phyloP scores from a whole-genome alignment of 306 rosid species.

The Corylus heterophylla region DNA sequence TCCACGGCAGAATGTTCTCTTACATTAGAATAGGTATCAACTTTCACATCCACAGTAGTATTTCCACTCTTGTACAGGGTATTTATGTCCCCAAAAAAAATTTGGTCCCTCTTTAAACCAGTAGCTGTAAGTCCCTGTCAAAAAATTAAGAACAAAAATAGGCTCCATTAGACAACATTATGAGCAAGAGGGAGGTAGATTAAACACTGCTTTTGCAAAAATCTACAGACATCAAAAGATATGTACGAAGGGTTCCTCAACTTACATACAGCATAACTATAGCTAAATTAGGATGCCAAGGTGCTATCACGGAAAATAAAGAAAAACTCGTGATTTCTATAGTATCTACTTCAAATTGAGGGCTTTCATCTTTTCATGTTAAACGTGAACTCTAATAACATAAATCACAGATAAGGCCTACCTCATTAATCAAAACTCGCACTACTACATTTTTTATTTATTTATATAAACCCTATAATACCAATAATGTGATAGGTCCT shows the following conservation, averaged over 20 bases:
- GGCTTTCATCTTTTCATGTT: not conserved
- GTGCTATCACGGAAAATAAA: too few relatives aligned
- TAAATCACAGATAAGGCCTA: not conserved
- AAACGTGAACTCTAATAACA: not conserved
- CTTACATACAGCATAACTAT: not conserved
- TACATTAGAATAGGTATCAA: slow-evolving; percentile 86
- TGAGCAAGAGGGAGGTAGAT: slow-evolving; percentile 4
- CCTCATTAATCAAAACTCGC: not conserved
- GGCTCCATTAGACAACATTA: slow-evolving; percentile 15
- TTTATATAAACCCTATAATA: too few relatives aligned
- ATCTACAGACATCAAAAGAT: not conserved
- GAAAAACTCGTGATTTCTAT: too few relatives aligned
- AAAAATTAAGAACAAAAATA: slow-evolving; percentile 30
- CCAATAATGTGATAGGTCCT: too few relatives aligned
- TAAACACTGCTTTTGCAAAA: not conserved
- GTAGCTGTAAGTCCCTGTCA: slow-evolving; percentile 83
- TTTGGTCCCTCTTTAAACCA: slow-evolving; percentile 82
- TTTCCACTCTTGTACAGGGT: slow-evolving; percentile 79
- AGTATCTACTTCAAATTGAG: not conserved
- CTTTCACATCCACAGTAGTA: slow-evolving; percentile 75
- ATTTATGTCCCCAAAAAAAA: slow-evolving; percentile 78
- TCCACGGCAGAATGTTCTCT: slow-evolving; percentile 23
- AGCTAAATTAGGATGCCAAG: not conserved
- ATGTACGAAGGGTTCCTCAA: not conserved
- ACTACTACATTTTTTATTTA: too few relatives aligned